Conservation (phyloP, 73 alveolate genomes). For the Symbiodinium pilosum region DNA sequence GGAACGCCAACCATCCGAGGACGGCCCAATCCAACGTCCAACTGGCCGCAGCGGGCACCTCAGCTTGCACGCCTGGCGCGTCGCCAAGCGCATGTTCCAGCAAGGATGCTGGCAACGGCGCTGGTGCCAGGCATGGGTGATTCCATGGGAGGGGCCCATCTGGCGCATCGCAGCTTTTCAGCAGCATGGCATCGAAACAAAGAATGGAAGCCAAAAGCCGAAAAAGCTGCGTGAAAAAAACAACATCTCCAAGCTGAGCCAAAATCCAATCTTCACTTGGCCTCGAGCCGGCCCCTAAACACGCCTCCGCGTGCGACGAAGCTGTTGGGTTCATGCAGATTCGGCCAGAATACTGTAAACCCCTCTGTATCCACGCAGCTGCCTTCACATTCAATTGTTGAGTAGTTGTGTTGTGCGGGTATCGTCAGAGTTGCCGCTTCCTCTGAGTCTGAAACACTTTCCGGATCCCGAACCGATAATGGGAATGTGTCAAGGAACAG, state of each 20-base stretch:
- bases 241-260: background rate
- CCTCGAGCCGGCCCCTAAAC: too few species aligned
- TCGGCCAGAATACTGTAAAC: too few species aligned
- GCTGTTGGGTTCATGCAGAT: too few species aligned
- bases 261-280: background rate
- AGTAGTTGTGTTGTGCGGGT: too few species aligned
- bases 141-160: conserved; percentile 43
- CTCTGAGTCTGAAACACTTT: too few species aligned
- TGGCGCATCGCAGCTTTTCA: conserved; percentile 25
- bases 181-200: background rate
- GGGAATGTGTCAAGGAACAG: too few species aligned
- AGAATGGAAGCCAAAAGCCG: background rate
- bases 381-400: too few species aligned
- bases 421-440: too few species aligned
- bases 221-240: background rate
- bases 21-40: background rate
- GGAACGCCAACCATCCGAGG: conserved; percentile 35
- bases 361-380: too few species aligned
- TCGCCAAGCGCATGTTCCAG: background rate
- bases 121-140: conserved; percentile 42
- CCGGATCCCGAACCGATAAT: too few species aligned
- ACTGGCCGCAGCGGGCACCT: background rate
- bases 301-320: too few species aligned
- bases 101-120: conserved; percentile 46
- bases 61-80: conserved; percentile 20